phyloP scores from a whole-genome alignment of 2,329 filamentous ascomycete species.

The Lasiodiplodia citricola region DNA sequence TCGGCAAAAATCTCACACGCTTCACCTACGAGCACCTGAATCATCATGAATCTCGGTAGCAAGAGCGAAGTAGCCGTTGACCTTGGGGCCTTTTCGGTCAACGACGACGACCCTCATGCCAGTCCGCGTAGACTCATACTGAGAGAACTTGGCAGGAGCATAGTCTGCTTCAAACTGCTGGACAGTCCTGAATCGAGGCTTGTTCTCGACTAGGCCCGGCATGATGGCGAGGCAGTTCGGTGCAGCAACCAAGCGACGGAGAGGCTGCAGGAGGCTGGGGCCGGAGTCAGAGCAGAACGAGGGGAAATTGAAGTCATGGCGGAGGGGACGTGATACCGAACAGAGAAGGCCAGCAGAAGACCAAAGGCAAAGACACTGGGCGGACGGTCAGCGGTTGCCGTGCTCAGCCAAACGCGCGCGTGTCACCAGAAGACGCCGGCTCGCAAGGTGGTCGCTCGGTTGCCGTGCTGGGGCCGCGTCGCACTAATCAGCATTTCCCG shows the following conservation, averaged over 20 bases:
- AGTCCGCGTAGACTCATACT: conserved; percentile 94
- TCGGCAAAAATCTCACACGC: conserved; percentile 17
- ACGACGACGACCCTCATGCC: conserved; percentile 95
- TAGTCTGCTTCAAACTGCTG: conserved; percentile 90
- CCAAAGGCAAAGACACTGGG: background rate
- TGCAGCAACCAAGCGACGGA: background rate
- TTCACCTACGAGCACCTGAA: conserved; percentile 72
- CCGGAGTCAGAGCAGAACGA: conserved; percentile 2
- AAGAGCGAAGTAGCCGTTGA: conserved; percentile 91
- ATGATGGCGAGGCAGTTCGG: conserved; percentile 10
- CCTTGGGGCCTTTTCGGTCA: conserved; percentile 91
- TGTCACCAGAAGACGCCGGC: background rate
- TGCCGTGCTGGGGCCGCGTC: background rate
- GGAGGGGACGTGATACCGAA: background rate
- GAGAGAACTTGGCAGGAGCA: conserved; percentile 83
- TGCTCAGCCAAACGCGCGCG: background rate
- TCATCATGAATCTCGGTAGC: conserved; percentile 98
- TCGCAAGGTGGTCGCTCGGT: background rate
- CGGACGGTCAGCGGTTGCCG: background rate
- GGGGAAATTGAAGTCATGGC: background rate
- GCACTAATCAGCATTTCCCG: background rate
- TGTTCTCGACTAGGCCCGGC: conserved; percentile 41
- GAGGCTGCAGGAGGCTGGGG: background rate
- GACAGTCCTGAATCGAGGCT: conserved; percentile 75
- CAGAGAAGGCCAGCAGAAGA: conserved; percentile 4